Evolutionary conservation across 768 basidiomycete genomes (phyloP).

Genomic region (Boletus insuetus): DNA sequence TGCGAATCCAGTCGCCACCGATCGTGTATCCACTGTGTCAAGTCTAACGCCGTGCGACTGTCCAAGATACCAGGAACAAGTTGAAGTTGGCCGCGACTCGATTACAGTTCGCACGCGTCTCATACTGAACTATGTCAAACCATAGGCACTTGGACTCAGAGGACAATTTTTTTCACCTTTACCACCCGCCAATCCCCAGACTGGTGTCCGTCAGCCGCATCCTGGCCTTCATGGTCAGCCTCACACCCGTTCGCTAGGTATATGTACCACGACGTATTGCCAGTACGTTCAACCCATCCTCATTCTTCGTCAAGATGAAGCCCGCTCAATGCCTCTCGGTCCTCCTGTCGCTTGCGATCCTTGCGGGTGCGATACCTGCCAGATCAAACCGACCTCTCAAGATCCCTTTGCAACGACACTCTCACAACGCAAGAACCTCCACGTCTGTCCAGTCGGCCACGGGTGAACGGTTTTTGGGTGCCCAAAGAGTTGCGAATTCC

Average conservation of each 20-base stretch:
- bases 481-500: background rate
- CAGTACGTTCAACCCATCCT: background rate
- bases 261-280: constrained; percentile 1
- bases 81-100: too few species aligned
- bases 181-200: too few species aligned
- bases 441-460: background rate
- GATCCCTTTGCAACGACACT: constrained; percentile 9
- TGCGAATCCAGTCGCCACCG: too few species aligned
- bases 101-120: background rate
- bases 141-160: too few species aligned
- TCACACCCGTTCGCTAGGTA: background rate
- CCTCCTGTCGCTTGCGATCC: background rate
- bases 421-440: background rate
- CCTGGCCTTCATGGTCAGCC: background rate
- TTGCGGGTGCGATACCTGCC: constrained; percentile 8
- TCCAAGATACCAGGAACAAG: too few species aligned
- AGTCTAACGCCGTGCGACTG: too few species aligned
- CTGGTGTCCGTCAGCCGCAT: constrained; percentile 14
- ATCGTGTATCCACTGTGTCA: too few species aligned
- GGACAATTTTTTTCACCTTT: too few species aligned
- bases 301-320: constrained; percentile 8
- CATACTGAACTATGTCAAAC: background rate
- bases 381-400: background rate
- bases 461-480: background rate
- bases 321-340: background rate